Conservation (phyloP, 352 stramenopile genomes). For the Phytophthora cajani region DNA sequence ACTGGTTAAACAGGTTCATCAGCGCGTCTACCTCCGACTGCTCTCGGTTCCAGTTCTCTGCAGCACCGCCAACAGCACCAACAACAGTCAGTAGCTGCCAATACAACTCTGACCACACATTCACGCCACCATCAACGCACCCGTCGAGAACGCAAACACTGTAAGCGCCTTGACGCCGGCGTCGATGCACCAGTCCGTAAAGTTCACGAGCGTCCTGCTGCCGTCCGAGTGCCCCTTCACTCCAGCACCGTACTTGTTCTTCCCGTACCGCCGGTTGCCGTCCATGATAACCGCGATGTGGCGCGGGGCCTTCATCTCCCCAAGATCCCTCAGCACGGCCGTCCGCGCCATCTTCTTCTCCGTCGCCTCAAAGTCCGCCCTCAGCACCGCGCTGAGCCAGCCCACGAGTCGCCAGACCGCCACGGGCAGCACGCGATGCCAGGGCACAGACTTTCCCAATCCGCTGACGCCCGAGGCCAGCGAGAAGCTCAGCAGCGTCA, state of each 20-base stretch:
- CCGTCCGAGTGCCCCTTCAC: slow-evolving; percentile 95
- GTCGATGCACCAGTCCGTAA: slow-evolving; percentile 97
- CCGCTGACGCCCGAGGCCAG: slow-evolving; percentile 63
- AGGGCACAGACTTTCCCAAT: slow-evolving; percentile 50
- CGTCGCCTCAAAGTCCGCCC: slow-evolving; percentile 14
- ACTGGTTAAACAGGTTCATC: slow-evolving; percentile 96
- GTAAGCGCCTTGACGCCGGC: slow-evolving; percentile 91
- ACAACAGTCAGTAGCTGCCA: slow-evolving; percentile 4
- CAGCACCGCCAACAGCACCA: background rate
- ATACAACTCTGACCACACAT: background rate
- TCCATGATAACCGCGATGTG: slow-evolving; percentile 98
- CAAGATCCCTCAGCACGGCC: slow-evolving; percentile 6
- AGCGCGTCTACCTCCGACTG: slow-evolving; percentile 88
- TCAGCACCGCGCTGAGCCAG: slow-evolving; percentile 21
- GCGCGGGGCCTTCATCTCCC: slow-evolving; percentile 54
- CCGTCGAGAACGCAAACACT: slow-evolving; percentile 96
- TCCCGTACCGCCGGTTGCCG: slow-evolving; percentile 95
- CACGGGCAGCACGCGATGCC: slow-evolving; percentile 26
- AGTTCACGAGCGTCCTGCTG: slow-evolving; percentile 94
- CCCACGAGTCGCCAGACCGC: slow-evolving; percentile 16
- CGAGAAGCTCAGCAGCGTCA: slow-evolving; percentile 80
- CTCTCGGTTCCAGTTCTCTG: slow-evolving; percentile 96
- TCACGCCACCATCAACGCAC: slow-evolving; percentile 22
- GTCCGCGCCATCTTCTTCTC: slow-evolving; percentile 17
- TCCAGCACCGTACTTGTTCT: slow-evolving; percentile 74